phyloP scores from a whole-genome alignment of 2,329 filamentous ascomycete genomes.

The Apiospora pterosperma region DNA sequence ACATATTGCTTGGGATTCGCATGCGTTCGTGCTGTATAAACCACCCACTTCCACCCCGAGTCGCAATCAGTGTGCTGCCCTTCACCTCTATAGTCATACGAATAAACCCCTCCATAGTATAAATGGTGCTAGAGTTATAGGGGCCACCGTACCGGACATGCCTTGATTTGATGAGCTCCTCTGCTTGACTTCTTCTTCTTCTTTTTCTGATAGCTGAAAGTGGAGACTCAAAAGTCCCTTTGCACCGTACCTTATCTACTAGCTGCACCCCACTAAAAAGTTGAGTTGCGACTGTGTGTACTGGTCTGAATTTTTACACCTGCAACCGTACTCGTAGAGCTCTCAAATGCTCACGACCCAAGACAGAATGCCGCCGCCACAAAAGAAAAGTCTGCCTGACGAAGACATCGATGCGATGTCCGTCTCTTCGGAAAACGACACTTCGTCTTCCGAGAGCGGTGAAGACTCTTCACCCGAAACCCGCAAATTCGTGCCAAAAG shows the following conservation, averaged over 20 bases:
- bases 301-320: background rate
- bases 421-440: background rate
- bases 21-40: background rate
- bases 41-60: background rate
- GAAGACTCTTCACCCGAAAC: background rate
- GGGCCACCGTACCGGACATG: too few relatives aligned
- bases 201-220: background rate
- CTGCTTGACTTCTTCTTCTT: too few relatives aligned
- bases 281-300: background rate
- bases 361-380: conserved; percentile 3
- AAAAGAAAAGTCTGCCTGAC: background rate
- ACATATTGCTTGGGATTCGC: background rate
- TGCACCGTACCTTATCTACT: background rate
- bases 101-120: too few relatives aligned
- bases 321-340: background rate
- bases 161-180: too few relatives aligned
- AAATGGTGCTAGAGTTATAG: too few relatives aligned
- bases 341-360: background rate
- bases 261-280: conserved; percentile 1
- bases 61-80: too few relatives aligned
- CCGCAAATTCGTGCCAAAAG: conserved; percentile 22
- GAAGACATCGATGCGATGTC: conserved; percentile 2
- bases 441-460: background rate
- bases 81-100: too few relatives aligned
- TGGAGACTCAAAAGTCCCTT: background rate